Evolutionary conservation across 2,329 filamentous ascomycete species (phyloP).

Genomic region (Ciborinia camelliae): DNA sequence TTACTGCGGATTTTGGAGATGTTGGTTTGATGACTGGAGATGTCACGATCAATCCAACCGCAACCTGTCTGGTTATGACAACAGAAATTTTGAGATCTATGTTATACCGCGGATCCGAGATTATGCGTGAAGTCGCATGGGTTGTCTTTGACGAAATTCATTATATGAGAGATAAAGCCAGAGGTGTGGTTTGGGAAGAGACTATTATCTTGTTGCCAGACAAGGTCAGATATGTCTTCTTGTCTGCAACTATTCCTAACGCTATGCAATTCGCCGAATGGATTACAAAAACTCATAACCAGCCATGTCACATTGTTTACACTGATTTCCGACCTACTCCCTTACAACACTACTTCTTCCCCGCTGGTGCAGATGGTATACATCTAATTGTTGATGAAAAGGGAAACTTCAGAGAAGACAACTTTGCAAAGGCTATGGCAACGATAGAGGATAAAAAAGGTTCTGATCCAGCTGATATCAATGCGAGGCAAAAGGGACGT

Average conservation of each 20-base stretch:
- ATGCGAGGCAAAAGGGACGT: slow-evolving; percentile 77
- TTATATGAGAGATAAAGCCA: slow-evolving; percentile 90
- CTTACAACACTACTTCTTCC: slow-evolving; percentile 97
- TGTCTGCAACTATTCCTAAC: slow-evolving; percentile 97
- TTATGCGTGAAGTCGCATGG: slow-evolving; percentile 99
- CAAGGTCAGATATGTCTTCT: slow-evolving; percentile 97
- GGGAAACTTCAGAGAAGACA: slow-evolving; percentile 91
- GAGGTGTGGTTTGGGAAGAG: slow-evolving; percentile 98
- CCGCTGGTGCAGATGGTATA: slow-evolving; percentile 86
- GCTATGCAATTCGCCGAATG: slow-evolving; percentile 99
- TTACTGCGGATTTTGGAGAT: slow-evolving; percentile 91
- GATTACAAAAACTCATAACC: slow-evolving; percentile 97
- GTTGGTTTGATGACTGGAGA: slow-evolving; percentile 98
- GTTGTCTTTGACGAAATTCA: slow-evolving; percentile 98
- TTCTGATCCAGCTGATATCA: slow-evolving; percentile 73
- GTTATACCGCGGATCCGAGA: slow-evolving; percentile 96
- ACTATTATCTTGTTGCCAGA: slow-evolving; percentile 97
- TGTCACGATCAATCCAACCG: slow-evolving; percentile 98
- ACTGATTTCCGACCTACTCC: slow-evolving; percentile 97
- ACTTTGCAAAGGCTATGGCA: slow-evolving; percentile 95
- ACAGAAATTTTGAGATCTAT: slow-evolving; percentile 99
- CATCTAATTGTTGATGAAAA: slow-evolving; percentile 96
- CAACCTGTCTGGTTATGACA: slow-evolving; percentile 97
- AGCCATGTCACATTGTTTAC: slow-evolving; percentile 98
- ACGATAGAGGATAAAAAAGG: slow-evolving; percentile 85